Evolutionary conservation across 495 filamentous ascomycete genomes (phyloP).

Genomic region (Thermothielavioides terrestris): DNA sequence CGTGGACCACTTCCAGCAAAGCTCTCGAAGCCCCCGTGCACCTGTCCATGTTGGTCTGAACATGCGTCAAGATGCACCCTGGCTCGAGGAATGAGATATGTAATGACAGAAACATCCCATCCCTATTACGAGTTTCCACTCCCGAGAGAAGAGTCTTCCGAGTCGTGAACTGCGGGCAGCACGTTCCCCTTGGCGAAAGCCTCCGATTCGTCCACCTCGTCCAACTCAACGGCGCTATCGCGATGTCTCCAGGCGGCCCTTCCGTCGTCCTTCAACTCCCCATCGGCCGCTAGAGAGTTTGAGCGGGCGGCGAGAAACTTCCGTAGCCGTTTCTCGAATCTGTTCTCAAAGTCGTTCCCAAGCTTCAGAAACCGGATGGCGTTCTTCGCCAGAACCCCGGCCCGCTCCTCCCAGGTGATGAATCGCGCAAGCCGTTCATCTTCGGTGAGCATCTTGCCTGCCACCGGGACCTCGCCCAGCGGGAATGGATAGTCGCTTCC

Average conservation of each 20-base stretch:
- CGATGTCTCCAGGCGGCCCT: conserved; percentile 4
- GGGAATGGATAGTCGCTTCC: conserved; percentile 27
- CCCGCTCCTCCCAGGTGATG: conserved; percentile 19
- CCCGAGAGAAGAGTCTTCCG: not conserved
- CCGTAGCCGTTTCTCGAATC: conserved; percentile 12
- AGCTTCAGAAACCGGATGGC: conserved; percentile 20
- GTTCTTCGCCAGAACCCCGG: conserved; percentile 16
- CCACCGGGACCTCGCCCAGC: conserved; percentile 21
- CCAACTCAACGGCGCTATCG: conserved; percentile 3
- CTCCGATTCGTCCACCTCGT: not conserved
- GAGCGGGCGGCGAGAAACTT: not conserved
- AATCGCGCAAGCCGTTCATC: conserved; percentile 18
- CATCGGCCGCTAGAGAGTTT: not conserved
- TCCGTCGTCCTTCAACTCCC: not conserved
- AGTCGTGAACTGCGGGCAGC: not conserved
- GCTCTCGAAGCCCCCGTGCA: no score
- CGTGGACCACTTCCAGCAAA: no score
- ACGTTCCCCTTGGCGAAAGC: not conserved
- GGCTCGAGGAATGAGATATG: no score
- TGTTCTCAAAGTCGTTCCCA: conserved; percentile 13
- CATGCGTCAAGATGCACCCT: no score
- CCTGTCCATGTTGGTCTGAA: no score
- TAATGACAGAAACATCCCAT: no score
- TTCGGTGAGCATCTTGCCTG: conserved; percentile 18
- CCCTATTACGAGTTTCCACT: no score